phyloP scores from a whole-genome alignment of 1,284 basidiomycete species.

The Tilletia caries region DNA sequence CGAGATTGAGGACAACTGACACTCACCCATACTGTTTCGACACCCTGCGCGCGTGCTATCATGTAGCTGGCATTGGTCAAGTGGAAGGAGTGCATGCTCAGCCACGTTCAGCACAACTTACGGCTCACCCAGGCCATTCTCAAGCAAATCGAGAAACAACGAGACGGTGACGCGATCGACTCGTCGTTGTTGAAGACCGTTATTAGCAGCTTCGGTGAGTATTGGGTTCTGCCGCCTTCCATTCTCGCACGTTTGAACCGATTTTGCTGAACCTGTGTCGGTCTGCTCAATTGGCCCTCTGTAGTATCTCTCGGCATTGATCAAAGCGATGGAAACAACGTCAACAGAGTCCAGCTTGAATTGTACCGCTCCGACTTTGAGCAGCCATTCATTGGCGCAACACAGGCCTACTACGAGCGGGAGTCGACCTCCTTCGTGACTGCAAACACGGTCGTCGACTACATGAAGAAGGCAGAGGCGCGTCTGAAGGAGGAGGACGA shows the following conservation, averaged over 20 bases:
- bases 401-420: constrained; percentile 83
- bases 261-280: too few relatives aligned
- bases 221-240: too few relatives aligned
- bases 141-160: constrained; percentile 82
- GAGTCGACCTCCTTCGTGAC: constrained; percentile 88
- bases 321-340: constrained; percentile 81
- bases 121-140: constrained; percentile 83
- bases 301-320: constrained; percentile 84
- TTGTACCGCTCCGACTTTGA: constrained; percentile 93
- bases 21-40: too few relatives aligned
- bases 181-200: constrained; percentile 91
- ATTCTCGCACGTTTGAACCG: background rate
- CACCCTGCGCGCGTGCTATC: too few relatives aligned
- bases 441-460: constrained; percentile 88
- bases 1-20: too few relatives aligned
- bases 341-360: constrained; percentile 67
- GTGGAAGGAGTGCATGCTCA: constrained; percentile 91
- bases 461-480: constrained; percentile 92
- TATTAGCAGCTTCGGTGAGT: constrained; percentile 74
- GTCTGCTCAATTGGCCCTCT: background rate
- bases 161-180: constrained; percentile 92
- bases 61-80: constrained; percentile 83
- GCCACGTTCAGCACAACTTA: constrained; percentile 66
- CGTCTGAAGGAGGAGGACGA: constrained; percentile 91
- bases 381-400: constrained; percentile 78